Percentiles rank a stretch among this genome's conserved stretches.
Evolutionary conservation across 129 eudicot genomes (phyloP).

Genomic region (Flaveria bidentis): DNA sequence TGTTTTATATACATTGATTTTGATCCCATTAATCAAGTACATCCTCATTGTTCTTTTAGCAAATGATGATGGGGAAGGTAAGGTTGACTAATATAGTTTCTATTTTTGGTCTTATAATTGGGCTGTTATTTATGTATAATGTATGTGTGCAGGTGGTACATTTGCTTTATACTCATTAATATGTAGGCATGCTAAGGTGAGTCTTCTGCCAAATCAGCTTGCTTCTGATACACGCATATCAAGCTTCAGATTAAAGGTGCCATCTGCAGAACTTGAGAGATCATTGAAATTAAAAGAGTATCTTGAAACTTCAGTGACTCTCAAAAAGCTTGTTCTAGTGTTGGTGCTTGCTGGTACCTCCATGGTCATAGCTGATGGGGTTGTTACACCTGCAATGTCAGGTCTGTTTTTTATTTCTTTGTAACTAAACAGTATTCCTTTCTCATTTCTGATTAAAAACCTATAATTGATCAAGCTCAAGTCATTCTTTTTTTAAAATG

Average conservation of each 20-base stretch:
- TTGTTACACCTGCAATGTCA: constrained; percentile 99
- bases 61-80: constrained; percentile 97
- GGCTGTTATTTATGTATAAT: neutral
- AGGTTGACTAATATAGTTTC: constrained; percentile 10
- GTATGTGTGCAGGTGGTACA: constrained; percentile 70
- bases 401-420: constrained; percentile 39
- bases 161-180: constrained; percentile 92
- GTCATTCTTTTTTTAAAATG: neutral
- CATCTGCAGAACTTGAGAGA: constrained; percentile 95
- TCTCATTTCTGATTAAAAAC: constrained; percentile 12
- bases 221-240: constrained; percentile 92
- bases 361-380: constrained; percentile 96
- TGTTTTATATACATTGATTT: constrained; percentile 77
- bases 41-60: constrained; percentile 88
- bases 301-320: constrained; percentile 66
- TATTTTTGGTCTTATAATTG: neutral
- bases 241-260: constrained; percentile 92
- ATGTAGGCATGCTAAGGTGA: constrained; percentile 95
- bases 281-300: constrained; percentile 79
- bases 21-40: constrained; percentile 82
- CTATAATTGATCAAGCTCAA: constrained; percentile 12
- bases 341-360: constrained; percentile 96
- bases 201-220: constrained; percentile 92
- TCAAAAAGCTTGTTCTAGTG: constrained; percentile 80
- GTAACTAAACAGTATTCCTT: neutral